Evolutionary conservation across 2,329 filamentous ascomycete species (phyloP).

Genomic region (Lachnellula subtilissima): DNA sequence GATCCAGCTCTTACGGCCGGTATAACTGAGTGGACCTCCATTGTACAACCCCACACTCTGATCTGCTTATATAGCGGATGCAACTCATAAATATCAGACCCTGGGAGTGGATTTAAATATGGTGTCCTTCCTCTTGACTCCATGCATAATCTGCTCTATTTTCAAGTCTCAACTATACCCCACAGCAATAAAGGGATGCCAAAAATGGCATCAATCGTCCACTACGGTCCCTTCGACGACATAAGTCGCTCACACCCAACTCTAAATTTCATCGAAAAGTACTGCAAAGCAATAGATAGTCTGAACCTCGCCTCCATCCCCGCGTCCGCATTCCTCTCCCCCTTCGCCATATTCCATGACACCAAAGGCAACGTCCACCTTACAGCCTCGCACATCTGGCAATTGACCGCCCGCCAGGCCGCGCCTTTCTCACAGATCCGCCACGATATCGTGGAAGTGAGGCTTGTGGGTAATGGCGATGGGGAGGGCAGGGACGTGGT

Average conservation of each 20-base stretch:
- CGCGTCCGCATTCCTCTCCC: constrained; percentile 5
- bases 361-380: constrained; percentile 13
- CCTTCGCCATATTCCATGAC: constrained; percentile 11
- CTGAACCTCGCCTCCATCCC: neutral
- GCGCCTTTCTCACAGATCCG: constrained; percentile 7
- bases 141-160: neutral
- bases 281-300: constrained; percentile 3
- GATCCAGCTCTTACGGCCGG: no score
- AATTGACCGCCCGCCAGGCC: constrained; percentile 2
- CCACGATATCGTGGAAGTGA: constrained; percentile 7
- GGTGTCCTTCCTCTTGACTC: no score
- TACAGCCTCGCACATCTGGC: constrained; percentile 10
- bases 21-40: no score
- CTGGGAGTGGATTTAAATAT: no score
- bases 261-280: constrained; percentile 14
- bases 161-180: neutral
- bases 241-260: constrained; percentile 80
- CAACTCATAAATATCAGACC: no score
- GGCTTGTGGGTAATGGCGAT: constrained; percentile 5
- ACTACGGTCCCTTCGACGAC: constrained; percentile 78
- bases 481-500: constrained; percentile 1
- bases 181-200: neutral
- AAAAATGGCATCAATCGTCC: constrained; percentile 6
- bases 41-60: no score
- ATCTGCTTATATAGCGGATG: no score